Base-by-base conservation (phyloP, 768 basidiomycete species). In the Favolaschia claudopus region DNA sequence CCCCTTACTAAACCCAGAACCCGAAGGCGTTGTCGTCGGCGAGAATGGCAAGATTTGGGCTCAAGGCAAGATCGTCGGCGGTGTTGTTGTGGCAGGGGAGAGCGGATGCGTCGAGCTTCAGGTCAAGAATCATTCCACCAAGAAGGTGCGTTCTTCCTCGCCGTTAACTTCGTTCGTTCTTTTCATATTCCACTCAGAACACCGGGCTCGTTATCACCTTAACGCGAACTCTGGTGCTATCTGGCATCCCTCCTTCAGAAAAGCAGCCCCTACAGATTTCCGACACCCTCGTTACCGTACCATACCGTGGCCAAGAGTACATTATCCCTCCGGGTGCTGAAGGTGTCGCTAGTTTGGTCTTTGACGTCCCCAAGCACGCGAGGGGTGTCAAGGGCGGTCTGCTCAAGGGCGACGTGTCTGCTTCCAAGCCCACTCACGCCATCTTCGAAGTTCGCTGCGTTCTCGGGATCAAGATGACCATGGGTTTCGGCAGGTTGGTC, bases 31-130 rank as follows among this genome's bases (percentile, higher is more conserved):
- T 3, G 79, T 84, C 9, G 84, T 94, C 24, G 89, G 87, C 0
- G 92, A 95, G 68, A 85, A 82, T 62, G 93, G 92, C 6, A 92
- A 89, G 72, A 80, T 95, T 28, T 92, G 90, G 87, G 82, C 85
- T 40, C 89, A 89, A 66, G 92, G 85, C 1, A 83, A 76, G 51
- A 69, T 95, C 17, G 74, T 90, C 22, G 89, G 85, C 31, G 85
- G 82, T 8, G 73, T 89, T 14, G 67, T 88, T 17, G 79, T 92
- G 8, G 84, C 88, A 28, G 92, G 92, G 9, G 84, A 87, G 67
- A 84, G 83, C 58, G 87, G 83, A 17, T 89, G 87, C 68, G 78
- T 94, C 38, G 89, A 92, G 66, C 73, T 95, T 50, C 85, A 89
- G 61, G 87, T 94, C 44, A 92, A 88, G 79, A 95, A 95, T 66